Base-by-base conservation (phyloP, 257 asterid species). In the Petunia axillaris region DNA sequence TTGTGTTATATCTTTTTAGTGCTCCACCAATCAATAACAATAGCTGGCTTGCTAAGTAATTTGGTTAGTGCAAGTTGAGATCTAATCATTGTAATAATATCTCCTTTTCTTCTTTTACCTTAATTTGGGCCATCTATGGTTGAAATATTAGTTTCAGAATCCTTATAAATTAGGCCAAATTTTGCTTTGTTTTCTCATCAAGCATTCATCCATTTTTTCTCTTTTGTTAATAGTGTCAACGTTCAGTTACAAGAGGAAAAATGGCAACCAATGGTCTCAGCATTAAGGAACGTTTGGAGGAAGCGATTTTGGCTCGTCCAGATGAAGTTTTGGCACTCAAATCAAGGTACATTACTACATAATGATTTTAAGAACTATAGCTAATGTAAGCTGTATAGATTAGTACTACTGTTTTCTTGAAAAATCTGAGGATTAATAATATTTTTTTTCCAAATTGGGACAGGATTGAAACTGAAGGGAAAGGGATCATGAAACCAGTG, bases 391-490 rank as follows among this genome's bases (percentile, higher is more conserved):
- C 53, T 48, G 7, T 48, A 35, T 8, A 8, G 15, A 9, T 64
- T 8, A 35, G 66, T 25, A 25, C 14, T 36, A 25, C 3, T 37
- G 15, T 62, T 35, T 35, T 62, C 37, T 62, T 16, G 15, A 55
- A 55, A 55, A 13, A 15, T 11, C 5, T 15, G 63, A 57, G 9
- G 36, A 57, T 57, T 15, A 8, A 3, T 57, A 63, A 35, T 62
- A 15, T 62, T 36, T 35, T 48, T 35, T 15, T 71, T 48, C 25
- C 25, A 25, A 25, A 25, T 70, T 35, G 2, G 41, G 13, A 73
- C 78, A 81, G 84, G 81, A 63, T 81, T 81, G 84, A 63, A 64
- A 75, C 53, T 58, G 76, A 75, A 60, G 84, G 79, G 9, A 75
- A 63, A 50, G 84, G 81, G 44, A 41, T 76, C 2, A 59, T 81